Conservation (phyloP, 2,329 filamentous ascomycete genomes). For the Aspergillus aculeatus region DNA sequence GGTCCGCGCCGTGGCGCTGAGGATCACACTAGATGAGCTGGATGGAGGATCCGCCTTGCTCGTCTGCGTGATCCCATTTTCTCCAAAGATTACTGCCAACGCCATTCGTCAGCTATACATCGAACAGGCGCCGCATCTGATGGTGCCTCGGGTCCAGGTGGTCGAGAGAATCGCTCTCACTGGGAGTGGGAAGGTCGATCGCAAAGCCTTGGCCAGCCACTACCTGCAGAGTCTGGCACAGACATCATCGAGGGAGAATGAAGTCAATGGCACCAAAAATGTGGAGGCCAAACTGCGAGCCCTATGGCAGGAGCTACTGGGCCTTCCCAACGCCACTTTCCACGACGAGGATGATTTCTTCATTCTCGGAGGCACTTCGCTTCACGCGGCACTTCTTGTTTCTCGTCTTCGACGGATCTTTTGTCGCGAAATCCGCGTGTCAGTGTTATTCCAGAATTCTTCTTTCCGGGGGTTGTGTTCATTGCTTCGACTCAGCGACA, state of each 20-base stretch:
- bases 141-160: conserved; percentile 67
- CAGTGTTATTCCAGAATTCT: conserved; percentile 21
- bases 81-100: conserved; percentile 33
- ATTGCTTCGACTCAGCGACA: conserved; percentile 3
- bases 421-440: conserved; percentile 9
- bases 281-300: background rate
- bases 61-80: conserved; percentile 18
- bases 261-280: background rate
- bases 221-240: conserved; percentile 1
- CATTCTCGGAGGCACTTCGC: background rate
- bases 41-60: conserved; percentile 16
- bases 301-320: conserved; percentile 1
- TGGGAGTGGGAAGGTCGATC: conserved; percentile 66
- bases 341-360: background rate
- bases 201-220: conserved; percentile 13
- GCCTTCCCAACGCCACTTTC: conserved; percentile 2
- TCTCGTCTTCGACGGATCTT: background rate
- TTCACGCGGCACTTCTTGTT: background rate
- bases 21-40: conserved; percentile 10
- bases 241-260: background rate
- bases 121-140: conserved; percentile 31
- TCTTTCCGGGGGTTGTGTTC: conserved; percentile 10
- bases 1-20: conserved; percentile 15
- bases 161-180: conserved; percentile 68
- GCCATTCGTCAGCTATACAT: conserved; percentile 1